A percentile compares a stretch with the other conserved stretches of the same genome.
Evolutionary conservation across 805 yeast species (phyloP).

Genomic region (Saccharomycopsis vini): DNA sequence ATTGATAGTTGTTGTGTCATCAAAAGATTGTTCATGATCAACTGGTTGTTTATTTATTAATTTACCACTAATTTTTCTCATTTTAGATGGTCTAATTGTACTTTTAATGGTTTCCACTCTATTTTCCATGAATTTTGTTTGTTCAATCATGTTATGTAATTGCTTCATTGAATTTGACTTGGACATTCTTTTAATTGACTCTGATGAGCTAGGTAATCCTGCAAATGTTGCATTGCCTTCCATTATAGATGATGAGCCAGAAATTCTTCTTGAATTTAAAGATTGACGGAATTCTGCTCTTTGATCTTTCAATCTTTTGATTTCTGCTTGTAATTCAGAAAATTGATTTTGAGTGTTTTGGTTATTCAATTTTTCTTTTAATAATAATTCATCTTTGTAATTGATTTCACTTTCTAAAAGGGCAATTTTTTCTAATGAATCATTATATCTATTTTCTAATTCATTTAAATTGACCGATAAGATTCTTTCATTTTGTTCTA

Average conservation of each 20-base stretch:
- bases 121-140: constrained; percentile 24
- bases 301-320: constrained; percentile 18
- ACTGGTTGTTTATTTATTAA: constrained; percentile 13
- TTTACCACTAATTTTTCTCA: constrained; percentile 18
- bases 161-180: constrained; percentile 26
- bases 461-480: constrained; percentile 27
- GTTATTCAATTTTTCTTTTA: constrained; percentile 23
- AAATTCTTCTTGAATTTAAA: neutral
- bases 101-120: constrained; percentile 24
- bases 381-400: constrained; percentile 23
- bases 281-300: neutral
- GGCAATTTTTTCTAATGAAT: constrained; percentile 30
- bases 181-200: constrained; percentile 16
- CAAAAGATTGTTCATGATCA: constrained; percentile 4
- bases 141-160: constrained; percentile 25
- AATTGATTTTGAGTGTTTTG: constrained; percentile 24
- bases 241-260: neutral
- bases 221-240: neutral
- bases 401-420: constrained; percentile 31
- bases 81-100: constrained; percentile 20
- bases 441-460: constrained; percentile 29
- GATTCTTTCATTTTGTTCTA: constrained; percentile 34
- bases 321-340: constrained; percentile 5
- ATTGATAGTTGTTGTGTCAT: neutral
- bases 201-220: neutral